Conservation (phyloP, 2,329 filamentous ascomycete species). For the Aspergillus flavus region DNA sequence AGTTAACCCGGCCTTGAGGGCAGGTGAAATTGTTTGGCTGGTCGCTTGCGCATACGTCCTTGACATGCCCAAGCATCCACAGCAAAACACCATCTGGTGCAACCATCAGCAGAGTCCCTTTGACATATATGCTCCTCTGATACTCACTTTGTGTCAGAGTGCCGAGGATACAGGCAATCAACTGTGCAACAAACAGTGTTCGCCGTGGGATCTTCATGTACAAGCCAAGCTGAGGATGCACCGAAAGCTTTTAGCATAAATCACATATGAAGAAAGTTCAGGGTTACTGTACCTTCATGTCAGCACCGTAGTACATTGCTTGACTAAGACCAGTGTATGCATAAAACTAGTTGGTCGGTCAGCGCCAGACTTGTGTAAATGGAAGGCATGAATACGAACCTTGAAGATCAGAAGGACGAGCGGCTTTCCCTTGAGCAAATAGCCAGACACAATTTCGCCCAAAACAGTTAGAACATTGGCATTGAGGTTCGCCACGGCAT, state of each 20-base stretch:
- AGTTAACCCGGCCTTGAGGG: slow-evolving; percentile 48
- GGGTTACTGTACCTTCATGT: not conserved
- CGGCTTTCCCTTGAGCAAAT: slow-evolving; percentile 43
- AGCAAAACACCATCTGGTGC: slow-evolving; percentile 31
- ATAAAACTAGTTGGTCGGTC: slow-evolving; percentile 45
- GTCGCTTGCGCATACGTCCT: slow-evolving; percentile 41
- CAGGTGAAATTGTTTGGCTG: slow-evolving; percentile 52
- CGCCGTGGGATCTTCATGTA: slow-evolving; percentile 53
- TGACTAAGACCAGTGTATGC: slow-evolving; percentile 59
- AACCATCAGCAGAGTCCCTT: slow-evolving; percentile 41
- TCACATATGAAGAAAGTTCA: not conserved
- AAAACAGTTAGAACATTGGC: slow-evolving; percentile 45
- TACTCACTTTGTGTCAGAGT: slow-evolving; percentile 44
- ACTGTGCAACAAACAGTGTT: slow-evolving; percentile 51
- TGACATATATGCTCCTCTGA: slow-evolving; percentile 31
- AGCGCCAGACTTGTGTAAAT: not conserved
- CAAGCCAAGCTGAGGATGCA: slow-evolving; percentile 43
- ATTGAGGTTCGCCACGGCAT: slow-evolving; percentile 44
- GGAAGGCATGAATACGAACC: slow-evolving; percentile 55
- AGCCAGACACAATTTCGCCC: slow-evolving; percentile 46
- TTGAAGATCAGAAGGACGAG: slow-evolving; percentile 41
- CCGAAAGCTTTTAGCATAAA: not conserved
- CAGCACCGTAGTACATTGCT: not conserved
- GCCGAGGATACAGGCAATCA: slow-evolving; percentile 50
- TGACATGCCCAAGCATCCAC: slow-evolving; percentile 39